A percentile compares a stretch with the other conserved stretches of the same genome.
phyloP scores from a whole-genome alignment of 495 filamentous ascomycete species.

The Lichenothelia convexa region DNA sequence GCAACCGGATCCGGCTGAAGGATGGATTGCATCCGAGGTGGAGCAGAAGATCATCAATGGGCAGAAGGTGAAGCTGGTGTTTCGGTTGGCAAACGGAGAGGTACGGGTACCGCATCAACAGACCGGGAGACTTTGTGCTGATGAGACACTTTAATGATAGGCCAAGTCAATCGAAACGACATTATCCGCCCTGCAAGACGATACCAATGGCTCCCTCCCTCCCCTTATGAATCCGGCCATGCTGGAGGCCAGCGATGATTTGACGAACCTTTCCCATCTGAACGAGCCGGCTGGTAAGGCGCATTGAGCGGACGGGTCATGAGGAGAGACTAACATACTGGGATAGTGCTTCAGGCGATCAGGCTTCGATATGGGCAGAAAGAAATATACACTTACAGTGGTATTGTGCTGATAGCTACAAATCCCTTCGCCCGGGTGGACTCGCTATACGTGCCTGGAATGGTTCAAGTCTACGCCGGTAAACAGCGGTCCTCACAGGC shows the following conservation, averaged over 20 bases:
- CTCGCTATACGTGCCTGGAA: conserved; percentile 94
- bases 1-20: conserved; percentile 89
- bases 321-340: conserved; percentile 7
- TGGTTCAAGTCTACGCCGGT: conserved; percentile 97
- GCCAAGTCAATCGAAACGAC: conserved; percentile 68
- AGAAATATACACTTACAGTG: conserved; percentile 99
- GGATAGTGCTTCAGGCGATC: conserved; percentile 84
- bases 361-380: conserved; percentile 95
- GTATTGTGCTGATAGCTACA: conserved; percentile 95
- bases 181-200: conserved; percentile 55
- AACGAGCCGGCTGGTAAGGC: conserved; percentile 97
- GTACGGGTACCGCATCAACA: conserved; percentile 30
- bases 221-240: conserved; percentile 97
- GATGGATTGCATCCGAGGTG: conserved; percentile 94
- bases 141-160: conserved; percentile 25
- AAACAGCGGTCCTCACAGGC: conserved; percentile 93
- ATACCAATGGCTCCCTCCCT: conserved; percentile 52
- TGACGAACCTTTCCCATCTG: conserved; percentile 92
- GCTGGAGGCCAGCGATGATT: conserved; percentile 95
- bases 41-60: conserved; percentile 69
- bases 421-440: conserved; percentile 97
- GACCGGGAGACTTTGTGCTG: background rate
- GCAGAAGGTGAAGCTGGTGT: conserved; percentile 69
- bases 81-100: conserved; percentile 83
- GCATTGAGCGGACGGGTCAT: too few species aligned